Conservation (phyloP, 1,284 basidiomycete species). For the Cutaneotrichosporon mucoides region DNA sequence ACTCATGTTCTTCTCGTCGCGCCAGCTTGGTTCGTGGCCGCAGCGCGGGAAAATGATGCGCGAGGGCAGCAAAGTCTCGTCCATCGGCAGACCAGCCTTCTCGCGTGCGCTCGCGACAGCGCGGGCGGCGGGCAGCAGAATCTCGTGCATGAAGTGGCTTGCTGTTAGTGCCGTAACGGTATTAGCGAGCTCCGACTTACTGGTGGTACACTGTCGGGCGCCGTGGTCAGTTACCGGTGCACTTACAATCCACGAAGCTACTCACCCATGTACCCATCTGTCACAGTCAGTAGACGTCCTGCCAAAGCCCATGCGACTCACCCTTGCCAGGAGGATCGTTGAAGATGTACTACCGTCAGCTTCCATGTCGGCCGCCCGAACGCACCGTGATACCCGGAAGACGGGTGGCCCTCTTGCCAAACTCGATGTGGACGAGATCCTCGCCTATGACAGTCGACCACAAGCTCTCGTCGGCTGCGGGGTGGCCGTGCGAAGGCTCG, state of each 20-base stretch:
- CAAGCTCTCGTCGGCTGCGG: conserved; percentile 25
- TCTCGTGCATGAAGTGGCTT: conserved; percentile 38
- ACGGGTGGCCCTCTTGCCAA: conserved; percentile 28
- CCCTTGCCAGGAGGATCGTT: conserved; percentile 39
- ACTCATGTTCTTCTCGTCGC: conserved; percentile 36
- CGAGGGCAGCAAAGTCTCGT: conserved; percentile 16
- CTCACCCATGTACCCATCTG: conserved; percentile 28
- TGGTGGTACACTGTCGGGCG: conserved; percentile 24
- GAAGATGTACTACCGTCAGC: conserved; percentile 33
- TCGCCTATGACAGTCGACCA: conserved; percentile 25
- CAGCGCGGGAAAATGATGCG: conserved; percentile 39
- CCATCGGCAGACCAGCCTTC: neutral
- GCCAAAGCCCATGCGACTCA: conserved; percentile 7
- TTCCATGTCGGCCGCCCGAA: neutral
- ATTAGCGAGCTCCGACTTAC: conserved; percentile 10
- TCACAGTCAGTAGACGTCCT: neutral
- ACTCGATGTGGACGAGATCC: conserved; percentile 24
- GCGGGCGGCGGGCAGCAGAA: conserved; percentile 32
- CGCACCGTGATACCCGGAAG: conserved; percentile 37
- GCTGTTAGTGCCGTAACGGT: neutral
- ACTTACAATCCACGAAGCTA: neutral
- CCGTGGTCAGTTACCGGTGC: neutral
- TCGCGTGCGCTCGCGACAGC: conserved; percentile 18
- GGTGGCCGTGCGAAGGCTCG: conserved; percentile 6
- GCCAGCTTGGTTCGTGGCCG: conserved; percentile 28